Conservation (phyloP, 805 yeast genomes). For the Nakazawaea peltata region DNA sequence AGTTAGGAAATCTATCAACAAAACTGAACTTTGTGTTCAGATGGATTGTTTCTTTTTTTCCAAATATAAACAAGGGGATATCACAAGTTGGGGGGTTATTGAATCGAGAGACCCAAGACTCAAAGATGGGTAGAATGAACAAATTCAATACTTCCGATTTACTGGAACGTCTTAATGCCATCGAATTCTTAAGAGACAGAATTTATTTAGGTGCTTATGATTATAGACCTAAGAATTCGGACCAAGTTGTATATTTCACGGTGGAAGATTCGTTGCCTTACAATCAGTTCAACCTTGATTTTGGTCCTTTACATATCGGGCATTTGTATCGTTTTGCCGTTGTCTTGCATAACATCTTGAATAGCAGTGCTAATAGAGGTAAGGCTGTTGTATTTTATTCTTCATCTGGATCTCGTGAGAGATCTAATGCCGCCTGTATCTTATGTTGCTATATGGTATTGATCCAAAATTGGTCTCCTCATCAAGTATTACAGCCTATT, state of each 20-base stretch:
- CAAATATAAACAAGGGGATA: slow-evolving; percentile 5
- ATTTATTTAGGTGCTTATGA: slow-evolving; percentile 90
- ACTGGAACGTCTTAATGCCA: slow-evolving; percentile 19
- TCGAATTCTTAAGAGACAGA: slow-evolving; percentile 41
- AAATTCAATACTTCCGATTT: slow-evolving; percentile 1
- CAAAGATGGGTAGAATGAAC: not conserved
- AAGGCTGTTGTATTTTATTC: slow-evolving; percentile 91
- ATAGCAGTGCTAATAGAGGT: slow-evolving; percentile 74
- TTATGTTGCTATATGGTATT: slow-evolving; percentile 91
- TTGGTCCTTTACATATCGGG: slow-evolving; percentile 94
- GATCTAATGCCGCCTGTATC: slow-evolving; percentile 93
- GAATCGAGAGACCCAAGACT: not conserved
- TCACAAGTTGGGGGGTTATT: not conserved
- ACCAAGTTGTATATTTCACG: slow-evolving; percentile 74
- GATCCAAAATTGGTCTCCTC: slow-evolving; percentile 98
- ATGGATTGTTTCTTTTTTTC: not conserved
- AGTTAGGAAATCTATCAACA: slow-evolving; percentile 9
- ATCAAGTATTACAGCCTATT: slow-evolving; percentile 91
- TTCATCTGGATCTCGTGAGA: slow-evolving; percentile 65
- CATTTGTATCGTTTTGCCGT: slow-evolving; percentile 94
- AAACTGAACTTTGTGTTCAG: too few relatives aligned
- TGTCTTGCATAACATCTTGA: slow-evolving; percentile 81
- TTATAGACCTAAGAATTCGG: slow-evolving; percentile 66
- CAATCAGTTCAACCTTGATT: slow-evolving; percentile 92
- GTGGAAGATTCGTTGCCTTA: slow-evolving; percentile 89